These are phyloP conservation scores for Carex pumila DNA, from an alignment of 176 grass and related monocot species.

Conservation along the genomic window DNA sequence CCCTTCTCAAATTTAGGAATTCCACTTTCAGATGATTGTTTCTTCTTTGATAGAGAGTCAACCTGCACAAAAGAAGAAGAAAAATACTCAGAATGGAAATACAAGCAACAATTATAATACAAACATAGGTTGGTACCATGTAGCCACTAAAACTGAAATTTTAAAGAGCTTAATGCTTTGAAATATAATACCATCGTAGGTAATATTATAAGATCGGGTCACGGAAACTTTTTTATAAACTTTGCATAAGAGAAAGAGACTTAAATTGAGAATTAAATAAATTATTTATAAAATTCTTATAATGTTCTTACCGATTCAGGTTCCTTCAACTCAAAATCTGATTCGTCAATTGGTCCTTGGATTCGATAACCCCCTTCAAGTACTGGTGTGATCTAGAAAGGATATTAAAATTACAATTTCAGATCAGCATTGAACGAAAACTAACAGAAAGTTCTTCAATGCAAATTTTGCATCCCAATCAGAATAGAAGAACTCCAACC, in stretches of 20 bases:
- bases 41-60: constrained; percentile 15
- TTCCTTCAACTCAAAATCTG: constrained; percentile 15
- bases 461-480: neutral
- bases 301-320: constrained; percentile 25
- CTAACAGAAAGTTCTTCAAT: neutral
- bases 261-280: constrained; percentile 1
- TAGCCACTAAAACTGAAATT: neutral
- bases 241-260: neutral
- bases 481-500: neutral
- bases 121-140: neutral
- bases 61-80: constrained; percentile 15
- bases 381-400: constrained; percentile 49
- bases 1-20: constrained; percentile 14
- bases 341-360: constrained; percentile 33
- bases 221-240: neutral
- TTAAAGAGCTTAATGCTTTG: neutral
- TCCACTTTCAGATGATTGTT: neutral
- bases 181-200: neutral
- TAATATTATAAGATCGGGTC: neutral
- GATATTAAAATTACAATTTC: constrained; percentile 25
- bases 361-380: constrained; percentile 31
- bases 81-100: constrained; percentile 8
- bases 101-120: neutral
- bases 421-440: neutral
- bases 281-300: neutral